Evolutionary conservation across 805 yeast genomes (phyloP).

Genomic region (Kregervanrija pseudodelftensis): DNA sequence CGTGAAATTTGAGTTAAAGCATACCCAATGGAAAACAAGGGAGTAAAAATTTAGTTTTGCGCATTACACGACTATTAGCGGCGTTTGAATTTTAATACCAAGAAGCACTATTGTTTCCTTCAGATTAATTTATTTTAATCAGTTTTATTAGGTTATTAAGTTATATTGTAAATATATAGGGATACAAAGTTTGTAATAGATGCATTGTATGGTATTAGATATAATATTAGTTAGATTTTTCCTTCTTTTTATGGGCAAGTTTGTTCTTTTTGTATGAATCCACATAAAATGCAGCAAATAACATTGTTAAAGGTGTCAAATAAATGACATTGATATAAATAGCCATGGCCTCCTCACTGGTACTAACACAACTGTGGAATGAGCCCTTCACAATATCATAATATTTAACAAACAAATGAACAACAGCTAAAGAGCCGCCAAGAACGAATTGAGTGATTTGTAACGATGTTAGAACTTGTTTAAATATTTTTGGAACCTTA

Average conservation of each 20-base stretch:
- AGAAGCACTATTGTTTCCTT: no score
- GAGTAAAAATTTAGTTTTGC: neutral
- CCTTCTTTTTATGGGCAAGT: slow-evolving; percentile 5
- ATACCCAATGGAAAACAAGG: neutral
- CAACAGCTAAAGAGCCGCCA: slow-evolving; percentile 62
- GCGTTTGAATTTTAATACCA: no score
- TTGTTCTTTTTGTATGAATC: slow-evolving; percentile 41
- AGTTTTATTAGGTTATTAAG: no score
- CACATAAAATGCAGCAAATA: slow-evolving; percentile 59
- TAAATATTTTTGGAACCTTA: slow-evolving; percentile 48
- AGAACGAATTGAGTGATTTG: slow-evolving; percentile 63
- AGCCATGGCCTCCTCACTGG: slow-evolving; percentile 58
- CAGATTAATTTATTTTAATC: no score
- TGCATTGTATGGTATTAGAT: no score
- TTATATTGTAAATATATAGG: no score
- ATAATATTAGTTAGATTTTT: no score
- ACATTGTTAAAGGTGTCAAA: slow-evolving; percentile 58
- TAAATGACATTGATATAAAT: slow-evolving; percentile 55
- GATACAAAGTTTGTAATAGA: neutral
- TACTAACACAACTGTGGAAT: slow-evolving; percentile 43
- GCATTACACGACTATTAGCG: no score
- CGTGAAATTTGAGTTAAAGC: neutral
- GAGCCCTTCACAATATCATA: slow-evolving; percentile 39
- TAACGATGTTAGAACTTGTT: slow-evolving; percentile 54
- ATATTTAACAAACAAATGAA: slow-evolving; percentile 56